phyloP scores from a whole-genome alignment of 768 basidiomycete species.

The Calocera cornea region DNA sequence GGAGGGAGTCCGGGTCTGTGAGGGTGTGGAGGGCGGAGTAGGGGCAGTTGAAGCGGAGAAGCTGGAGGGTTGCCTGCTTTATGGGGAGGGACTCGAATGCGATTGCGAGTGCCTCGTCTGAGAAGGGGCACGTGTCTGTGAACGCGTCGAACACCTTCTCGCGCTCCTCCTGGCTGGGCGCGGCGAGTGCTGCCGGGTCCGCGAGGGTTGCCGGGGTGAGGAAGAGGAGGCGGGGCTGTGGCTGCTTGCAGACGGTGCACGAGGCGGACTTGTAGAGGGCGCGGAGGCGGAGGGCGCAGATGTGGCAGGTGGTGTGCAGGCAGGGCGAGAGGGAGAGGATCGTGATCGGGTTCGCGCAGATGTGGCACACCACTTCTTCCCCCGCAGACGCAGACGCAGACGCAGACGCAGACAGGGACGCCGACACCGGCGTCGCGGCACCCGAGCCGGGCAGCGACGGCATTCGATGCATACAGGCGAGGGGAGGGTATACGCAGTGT shows the following conservation, averaged over 20 bases:
- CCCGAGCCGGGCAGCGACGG: too few relatives aligned
- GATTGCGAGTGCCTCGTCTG: constrained; percentile 60
- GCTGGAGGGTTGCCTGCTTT: constrained; percentile 86
- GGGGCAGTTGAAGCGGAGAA: constrained; percentile 92
- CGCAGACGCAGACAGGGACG: background rate
- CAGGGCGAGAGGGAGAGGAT: constrained; percentile 81
- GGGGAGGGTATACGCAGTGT: too few relatives aligned
- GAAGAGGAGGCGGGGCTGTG: constrained; percentile 62
- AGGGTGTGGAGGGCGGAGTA: constrained; percentile 25
- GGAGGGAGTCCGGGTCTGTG: background rate
- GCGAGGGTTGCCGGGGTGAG: constrained; percentile 36
- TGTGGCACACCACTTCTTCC: constrained; percentile 49
- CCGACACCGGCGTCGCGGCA: background rate
- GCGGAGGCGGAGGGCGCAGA: constrained; percentile 74
- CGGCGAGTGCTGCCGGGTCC: background rate
- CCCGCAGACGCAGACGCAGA: constrained; percentile 2
- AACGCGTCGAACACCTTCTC: constrained; percentile 50
- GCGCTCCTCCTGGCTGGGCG: background rate
- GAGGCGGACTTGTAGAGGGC: constrained; percentile 88
- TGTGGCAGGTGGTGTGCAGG: constrained; percentile 90
- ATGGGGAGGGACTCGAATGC: constrained; percentile 81
- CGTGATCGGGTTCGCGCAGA: constrained; percentile 87
- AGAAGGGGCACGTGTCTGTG: constrained; percentile 39
- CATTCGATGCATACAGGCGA: too few relatives aligned
- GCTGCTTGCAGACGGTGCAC: constrained; percentile 94